Conservation (phyloP, 129 eudicot genomes). For the Flaveria sonorensis region DNA sequence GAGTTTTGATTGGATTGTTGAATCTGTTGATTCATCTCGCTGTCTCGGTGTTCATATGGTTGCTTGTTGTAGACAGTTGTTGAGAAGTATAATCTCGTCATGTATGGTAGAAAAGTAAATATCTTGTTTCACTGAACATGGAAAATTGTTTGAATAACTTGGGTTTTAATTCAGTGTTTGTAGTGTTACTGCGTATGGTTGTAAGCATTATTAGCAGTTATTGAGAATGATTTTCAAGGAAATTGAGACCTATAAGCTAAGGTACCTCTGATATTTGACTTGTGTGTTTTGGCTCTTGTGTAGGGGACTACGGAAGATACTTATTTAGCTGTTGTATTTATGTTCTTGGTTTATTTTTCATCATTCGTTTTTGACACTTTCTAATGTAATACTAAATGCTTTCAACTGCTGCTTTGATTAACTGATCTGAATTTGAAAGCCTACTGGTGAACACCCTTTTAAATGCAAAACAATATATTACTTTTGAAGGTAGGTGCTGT, state of each 20-base stretch:
- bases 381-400: not conserved
- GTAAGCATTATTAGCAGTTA: not conserved
- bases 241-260: not conserved
- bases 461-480: not conserved
- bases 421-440: not conserved
- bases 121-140: not conserved
- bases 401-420: not conserved
- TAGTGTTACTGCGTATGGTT: not conserved
- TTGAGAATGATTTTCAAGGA: not conserved
- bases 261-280: not conserved
- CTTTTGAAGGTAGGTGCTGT: not conserved
- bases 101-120: not conserved
- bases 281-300: not conserved
- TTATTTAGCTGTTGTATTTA: not conserved
- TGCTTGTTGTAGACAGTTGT: not conserved
- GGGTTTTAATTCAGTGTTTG: not conserved
- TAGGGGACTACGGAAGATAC: not conserved
- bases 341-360: not conserved
- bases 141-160: not conserved
- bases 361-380: not conserved
- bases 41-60: not conserved
- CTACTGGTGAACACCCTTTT: not conserved
- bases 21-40: not conserved
- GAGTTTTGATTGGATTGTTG: not conserved
- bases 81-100: no score